Conservation (phyloP, 1,139 yeast species). For the Nakaseomyces delphensis region DNA sequence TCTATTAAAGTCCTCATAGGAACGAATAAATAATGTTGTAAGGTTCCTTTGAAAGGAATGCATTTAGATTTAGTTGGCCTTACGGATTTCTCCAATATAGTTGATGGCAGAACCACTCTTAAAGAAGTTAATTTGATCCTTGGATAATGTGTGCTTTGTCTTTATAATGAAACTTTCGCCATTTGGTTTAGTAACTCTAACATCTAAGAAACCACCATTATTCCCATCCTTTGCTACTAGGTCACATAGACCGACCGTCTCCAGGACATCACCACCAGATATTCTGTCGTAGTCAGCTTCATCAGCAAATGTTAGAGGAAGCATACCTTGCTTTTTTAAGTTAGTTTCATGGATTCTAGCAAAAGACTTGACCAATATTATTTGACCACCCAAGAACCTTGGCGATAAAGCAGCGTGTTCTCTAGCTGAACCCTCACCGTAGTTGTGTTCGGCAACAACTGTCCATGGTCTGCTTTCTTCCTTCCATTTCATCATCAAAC, state of each 20-base stretch:
- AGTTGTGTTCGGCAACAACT: constrained; percentile 94
- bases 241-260: constrained; percentile 69
- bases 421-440: constrained; percentile 98
- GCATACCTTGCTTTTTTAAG: constrained; percentile 91
- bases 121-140: constrained; percentile 91
- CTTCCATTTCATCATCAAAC: constrained; percentile 93
- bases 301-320: constrained; percentile 84
- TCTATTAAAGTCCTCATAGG: background rate
- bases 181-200: constrained; percentile 65
- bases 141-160: constrained; percentile 92
- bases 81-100: constrained; percentile 63
- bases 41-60: background rate
- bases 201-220: constrained; percentile 70
- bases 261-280: constrained; percentile 65
- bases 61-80: constrained; percentile 14
- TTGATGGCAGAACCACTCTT: constrained; percentile 96
- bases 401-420: constrained; percentile 98
- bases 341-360: constrained; percentile 94
- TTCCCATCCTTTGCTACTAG: constrained; percentile 74
- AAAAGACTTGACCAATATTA: constrained; percentile 86
- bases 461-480: constrained; percentile 78
- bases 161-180: constrained; percentile 64
- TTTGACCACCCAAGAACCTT: constrained; percentile 81
- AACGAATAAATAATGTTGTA: background rate
- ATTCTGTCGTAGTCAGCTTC: constrained; percentile 82